Percentiles rank a stretch among this genome's conserved stretches.
Conservation (phyloP, 2,329 filamentous ascomycete species). For the Curvularia sp. region DNA sequence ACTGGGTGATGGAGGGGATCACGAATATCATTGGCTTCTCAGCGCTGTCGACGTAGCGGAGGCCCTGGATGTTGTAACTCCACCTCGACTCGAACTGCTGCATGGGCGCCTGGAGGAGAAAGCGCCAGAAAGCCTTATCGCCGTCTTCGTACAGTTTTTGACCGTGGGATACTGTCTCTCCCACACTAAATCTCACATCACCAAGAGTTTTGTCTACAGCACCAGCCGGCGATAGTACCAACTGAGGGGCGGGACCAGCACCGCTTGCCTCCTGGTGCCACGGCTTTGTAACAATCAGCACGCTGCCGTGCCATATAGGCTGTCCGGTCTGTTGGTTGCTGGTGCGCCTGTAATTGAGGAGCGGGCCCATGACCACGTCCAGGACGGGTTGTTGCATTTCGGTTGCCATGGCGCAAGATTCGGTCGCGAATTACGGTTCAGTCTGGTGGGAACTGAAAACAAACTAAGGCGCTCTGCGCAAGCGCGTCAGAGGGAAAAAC, state of each 20-base stretch:
- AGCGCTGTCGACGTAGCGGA: slow-evolving; percentile 64
- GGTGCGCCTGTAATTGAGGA: slow-evolving; percentile 81
- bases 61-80: slow-evolving; percentile 75
- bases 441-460: not conserved
- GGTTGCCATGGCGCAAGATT: slow-evolving; percentile 10
- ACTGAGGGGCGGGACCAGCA: slow-evolving; percentile 56
- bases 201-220: slow-evolving; percentile 33
- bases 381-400: slow-evolving; percentile 20
- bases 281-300: slow-evolving; percentile 80
- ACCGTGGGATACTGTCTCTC: slow-evolving; percentile 51
- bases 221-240: slow-evolving; percentile 64
- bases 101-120: slow-evolving; percentile 67
- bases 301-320: slow-evolving; percentile 79
- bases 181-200: slow-evolving; percentile 35
- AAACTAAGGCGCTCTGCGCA: not conserved
- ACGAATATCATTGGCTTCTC: slow-evolving; percentile 56
- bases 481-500: slow-evolving; percentile 4
- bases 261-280: slow-evolving; percentile 58
- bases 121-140: slow-evolving; percentile 66
- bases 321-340: slow-evolving; percentile 58
- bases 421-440: slow-evolving; percentile 6
- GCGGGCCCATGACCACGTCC: slow-evolving; percentile 73
- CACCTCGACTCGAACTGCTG: slow-evolving; percentile 76
- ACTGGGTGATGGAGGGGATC: slow-evolving; percentile 66
- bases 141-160: slow-evolving; percentile 67